phyloP scores from a whole-genome alignment of 2,329 filamentous ascomycete species.

The Cordyceps sp. region DNA sequence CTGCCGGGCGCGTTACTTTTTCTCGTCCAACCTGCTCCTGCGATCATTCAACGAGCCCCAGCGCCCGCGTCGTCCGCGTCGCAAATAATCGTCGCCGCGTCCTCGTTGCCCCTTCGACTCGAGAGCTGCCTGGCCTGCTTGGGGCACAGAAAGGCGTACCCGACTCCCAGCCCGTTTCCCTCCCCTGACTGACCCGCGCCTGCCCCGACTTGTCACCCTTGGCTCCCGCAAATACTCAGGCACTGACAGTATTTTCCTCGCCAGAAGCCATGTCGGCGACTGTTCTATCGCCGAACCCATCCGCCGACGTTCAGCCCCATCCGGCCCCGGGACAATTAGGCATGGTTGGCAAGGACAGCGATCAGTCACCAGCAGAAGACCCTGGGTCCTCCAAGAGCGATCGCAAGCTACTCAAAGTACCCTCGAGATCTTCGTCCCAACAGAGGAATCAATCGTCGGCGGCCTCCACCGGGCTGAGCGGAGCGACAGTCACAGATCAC shows the following conservation, averaged over 20 bases:
- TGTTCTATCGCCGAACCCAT: slow-evolving; percentile 9
- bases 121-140: too few relatives aligned
- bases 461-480: slow-evolving; percentile 42
- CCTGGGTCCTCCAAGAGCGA: slow-evolving; percentile 28
- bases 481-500: slow-evolving; percentile 39
- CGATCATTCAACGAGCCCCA: too few relatives aligned
- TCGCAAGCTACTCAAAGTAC: slow-evolving; percentile 37
- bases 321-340: slow-evolving; percentile 16
- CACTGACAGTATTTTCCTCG: neutral
- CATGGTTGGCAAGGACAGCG: slow-evolving; percentile 24
- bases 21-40: too few relatives aligned
- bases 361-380: slow-evolving; percentile 23
- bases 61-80: too few relatives aligned
- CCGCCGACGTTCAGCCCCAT: slow-evolving; percentile 17
- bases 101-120: too few relatives aligned
- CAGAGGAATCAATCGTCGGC: slow-evolving; percentile 41
- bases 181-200: too few relatives aligned
- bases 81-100: too few relatives aligned
- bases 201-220: too few relatives aligned
- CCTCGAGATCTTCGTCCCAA: slow-evolving; percentile 44
- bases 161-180: too few relatives aligned
- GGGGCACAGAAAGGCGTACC: too few relatives aligned
- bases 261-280: slow-evolving; percentile 16
- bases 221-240: too few relatives aligned
- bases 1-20: too few relatives aligned